phyloP scores from a whole-genome alignment of 768 basidiomycete species.

The Russula compacta region DNA sequence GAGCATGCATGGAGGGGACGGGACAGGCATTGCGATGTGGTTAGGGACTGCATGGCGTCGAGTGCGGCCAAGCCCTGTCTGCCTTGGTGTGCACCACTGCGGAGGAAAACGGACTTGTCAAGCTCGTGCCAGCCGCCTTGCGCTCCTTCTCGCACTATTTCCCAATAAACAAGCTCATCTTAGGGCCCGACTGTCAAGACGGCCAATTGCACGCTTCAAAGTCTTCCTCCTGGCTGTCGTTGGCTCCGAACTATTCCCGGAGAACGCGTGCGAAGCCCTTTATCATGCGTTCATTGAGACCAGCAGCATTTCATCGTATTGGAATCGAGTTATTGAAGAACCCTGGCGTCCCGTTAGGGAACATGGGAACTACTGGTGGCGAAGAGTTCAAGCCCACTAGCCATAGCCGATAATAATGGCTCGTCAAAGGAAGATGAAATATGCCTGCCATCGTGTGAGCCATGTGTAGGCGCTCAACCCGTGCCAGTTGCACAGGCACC shows the following conservation, averaged over 20 bases:
- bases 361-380: constrained; percentile 58
- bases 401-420: constrained; percentile 65
- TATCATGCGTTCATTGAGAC: constrained; percentile 45
- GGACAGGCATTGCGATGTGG: too few relatives aligned
- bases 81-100: too few relatives aligned
- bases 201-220: too few relatives aligned
- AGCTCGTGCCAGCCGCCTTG: too few relatives aligned
- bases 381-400: constrained; percentile 47
- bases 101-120: too few relatives aligned
- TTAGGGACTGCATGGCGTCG: too few relatives aligned
- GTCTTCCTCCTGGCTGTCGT: too few relatives aligned
- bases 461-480: constrained; percentile 46
- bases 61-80: too few relatives aligned
- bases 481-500: constrained; percentile 38
- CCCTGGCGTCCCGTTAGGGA: constrained; percentile 57
- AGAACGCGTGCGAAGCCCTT: constrained; percentile 48
- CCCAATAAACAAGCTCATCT: too few relatives aligned
- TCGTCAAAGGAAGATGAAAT: constrained; percentile 63
- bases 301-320: constrained; percentile 43
- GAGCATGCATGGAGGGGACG: too few relatives aligned
- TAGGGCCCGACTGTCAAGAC: too few relatives aligned
- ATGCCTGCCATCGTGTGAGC: constrained; percentile 36
- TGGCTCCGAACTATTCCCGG: constrained; percentile 47
- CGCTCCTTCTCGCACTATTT: too few relatives aligned
- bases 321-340: constrained; percentile 42